Conservation (phyloP, 441 rosid species). For the Theobroma grandiflorum region DNA sequence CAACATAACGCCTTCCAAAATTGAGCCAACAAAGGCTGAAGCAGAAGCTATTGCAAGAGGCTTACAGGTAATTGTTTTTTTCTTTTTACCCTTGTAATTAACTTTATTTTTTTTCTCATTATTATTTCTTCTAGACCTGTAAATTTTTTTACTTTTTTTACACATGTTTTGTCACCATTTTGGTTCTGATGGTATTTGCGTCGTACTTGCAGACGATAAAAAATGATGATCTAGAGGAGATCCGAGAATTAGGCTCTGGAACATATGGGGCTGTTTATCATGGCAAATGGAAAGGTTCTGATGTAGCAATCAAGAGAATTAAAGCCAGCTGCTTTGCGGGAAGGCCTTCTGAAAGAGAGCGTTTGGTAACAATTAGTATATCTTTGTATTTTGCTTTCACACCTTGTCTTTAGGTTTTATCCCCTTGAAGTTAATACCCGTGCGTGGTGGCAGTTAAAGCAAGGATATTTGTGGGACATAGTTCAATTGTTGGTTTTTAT, state of each 20-base stretch:
- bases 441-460: not conserved
- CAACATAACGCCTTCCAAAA: constrained; percentile 59
- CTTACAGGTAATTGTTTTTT: constrained; percentile 68
- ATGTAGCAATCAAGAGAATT: constrained; percentile 94
- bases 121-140: constrained; percentile 20
- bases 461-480: not conserved
- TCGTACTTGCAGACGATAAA: constrained; percentile 66
- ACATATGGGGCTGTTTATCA: constrained; percentile 96
- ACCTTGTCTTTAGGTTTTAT: not conserved
- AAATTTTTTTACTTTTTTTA: not conserved
- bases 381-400: not conserved
- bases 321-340: constrained; percentile 99
- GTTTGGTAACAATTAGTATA: constrained; percentile 63
- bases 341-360: constrained; percentile 93
- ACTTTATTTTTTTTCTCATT: constrained; percentile 13
- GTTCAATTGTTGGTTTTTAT: not conserved
- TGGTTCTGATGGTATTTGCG: constrained; percentile 28
- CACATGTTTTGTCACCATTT: constrained; percentile 12
- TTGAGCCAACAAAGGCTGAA: constrained; percentile 96
- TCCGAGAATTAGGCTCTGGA: constrained; percentile 87
- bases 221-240: constrained; percentile 94
- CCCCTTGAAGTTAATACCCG: not conserved
- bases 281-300: constrained; percentile 98
- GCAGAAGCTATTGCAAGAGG: constrained; percentile 93
- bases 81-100: constrained; percentile 11